Evolutionary conservation across 169 alveolate genomes (phyloP).

Genomic region (Babesia divergens): DNA sequence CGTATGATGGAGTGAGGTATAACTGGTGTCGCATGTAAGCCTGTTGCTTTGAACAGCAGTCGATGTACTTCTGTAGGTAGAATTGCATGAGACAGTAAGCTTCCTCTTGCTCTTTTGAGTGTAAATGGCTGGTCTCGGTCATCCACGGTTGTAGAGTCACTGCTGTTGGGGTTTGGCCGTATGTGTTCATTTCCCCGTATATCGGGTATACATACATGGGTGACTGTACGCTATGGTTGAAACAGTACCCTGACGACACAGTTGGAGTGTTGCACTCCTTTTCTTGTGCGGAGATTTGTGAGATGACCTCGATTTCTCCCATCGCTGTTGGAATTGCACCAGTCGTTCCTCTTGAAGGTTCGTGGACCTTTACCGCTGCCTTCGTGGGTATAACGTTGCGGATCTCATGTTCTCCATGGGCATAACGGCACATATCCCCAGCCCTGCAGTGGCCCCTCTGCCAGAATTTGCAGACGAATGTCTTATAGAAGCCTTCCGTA

Average conservation of each 20-base stretch:
- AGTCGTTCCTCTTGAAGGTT: too few relatives aligned
- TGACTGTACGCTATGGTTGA: neutral
- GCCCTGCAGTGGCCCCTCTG: slow-evolving; percentile 69
- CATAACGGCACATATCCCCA: slow-evolving; percentile 70
- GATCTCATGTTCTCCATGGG: slow-evolving; percentile 69
- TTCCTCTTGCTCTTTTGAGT: slow-evolving; percentile 31
- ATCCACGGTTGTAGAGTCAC: neutral
- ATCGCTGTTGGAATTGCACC: neutral
- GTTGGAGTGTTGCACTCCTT: slow-evolving; percentile 12
- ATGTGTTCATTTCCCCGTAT: neutral
- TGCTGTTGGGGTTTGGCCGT: slow-evolving; percentile 18
- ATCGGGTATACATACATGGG: slow-evolving; percentile 17
- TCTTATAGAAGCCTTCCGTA: slow-evolving; percentile 71
- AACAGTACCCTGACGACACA: slow-evolving; percentile 1
- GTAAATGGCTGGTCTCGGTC: neutral
- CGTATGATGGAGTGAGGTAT: neutral
- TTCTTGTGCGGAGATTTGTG: neutral
- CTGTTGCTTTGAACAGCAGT: slow-evolving; percentile 42
- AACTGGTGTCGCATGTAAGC: neutral
- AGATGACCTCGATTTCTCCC: neutral
- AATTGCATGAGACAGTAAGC: slow-evolving; percentile 38
- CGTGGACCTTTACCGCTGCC: neutral
- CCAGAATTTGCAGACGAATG: slow-evolving; percentile 72
- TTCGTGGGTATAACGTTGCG: too few relatives aligned
- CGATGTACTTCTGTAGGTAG: slow-evolving; percentile 48